Conservation (phyloP, 106 monocot genomes). For the Allium fistulosum region DNA sequence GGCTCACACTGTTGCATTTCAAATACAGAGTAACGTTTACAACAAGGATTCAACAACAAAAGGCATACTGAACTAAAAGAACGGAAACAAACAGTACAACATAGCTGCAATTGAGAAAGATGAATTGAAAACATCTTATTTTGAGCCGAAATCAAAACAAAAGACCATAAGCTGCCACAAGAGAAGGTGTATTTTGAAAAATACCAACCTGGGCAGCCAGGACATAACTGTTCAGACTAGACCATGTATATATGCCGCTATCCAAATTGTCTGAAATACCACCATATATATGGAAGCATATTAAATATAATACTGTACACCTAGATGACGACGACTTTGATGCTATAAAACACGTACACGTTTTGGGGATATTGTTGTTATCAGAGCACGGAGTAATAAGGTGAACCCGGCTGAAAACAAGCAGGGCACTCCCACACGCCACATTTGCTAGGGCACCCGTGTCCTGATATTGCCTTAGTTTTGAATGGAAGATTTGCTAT, state of each 20-base stretch:
- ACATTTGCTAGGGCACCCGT: slow-evolving; percentile 1
- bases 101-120: not conserved
- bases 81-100: not conserved
- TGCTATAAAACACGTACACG: slow-evolving; percentile 12
- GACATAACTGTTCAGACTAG: not conserved
- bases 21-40: no score
- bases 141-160: slow-evolving; percentile 7
- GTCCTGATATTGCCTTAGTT: not conserved
- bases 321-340: slow-evolving; percentile 1
- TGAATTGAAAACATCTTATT: not conserved
- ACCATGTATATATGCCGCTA: not conserved
- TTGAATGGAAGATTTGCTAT: not conserved
- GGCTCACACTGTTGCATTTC: no score
- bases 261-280: slow-evolving; percentile 1
- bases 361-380: not conserved
- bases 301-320: slow-evolving; percentile 9
- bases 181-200: slow-evolving; percentile 48
- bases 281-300: slow-evolving; percentile 1
- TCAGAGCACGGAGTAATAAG: slow-evolving; percentile 4
- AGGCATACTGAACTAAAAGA: no score
- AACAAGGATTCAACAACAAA: no score
- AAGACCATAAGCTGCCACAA: slow-evolving; percentile 61
- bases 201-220: slow-evolving; percentile 25
- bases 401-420: slow-evolving; percentile 15
- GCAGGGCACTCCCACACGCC: slow-evolving; percentile 9